Evolutionary conservation across 306 rosid species (phyloP).

Genomic region (Ormosia semicastrata): DNA sequence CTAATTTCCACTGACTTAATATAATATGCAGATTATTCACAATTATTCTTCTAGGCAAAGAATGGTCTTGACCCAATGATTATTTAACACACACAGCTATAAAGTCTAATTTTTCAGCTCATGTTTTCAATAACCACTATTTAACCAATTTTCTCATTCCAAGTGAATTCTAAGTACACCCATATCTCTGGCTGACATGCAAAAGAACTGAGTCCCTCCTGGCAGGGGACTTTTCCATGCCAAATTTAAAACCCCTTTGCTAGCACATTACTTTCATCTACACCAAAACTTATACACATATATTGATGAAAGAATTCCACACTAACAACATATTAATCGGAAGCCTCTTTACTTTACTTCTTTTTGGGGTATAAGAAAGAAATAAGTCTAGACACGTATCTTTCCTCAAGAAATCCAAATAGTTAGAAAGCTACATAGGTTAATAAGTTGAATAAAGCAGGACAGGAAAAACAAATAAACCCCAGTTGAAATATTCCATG

Average conservation of each 20-base stretch:
- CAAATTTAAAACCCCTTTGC: background rate
- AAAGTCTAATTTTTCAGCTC: background rate
- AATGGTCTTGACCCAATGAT: background rate
- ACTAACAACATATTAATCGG: background rate
- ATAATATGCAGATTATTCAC: conserved; percentile 7
- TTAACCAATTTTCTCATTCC: background rate
- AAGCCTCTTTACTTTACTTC: background rate
- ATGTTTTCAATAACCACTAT: background rate
- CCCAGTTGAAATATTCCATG: conserved; percentile 1
- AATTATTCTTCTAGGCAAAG: background rate
- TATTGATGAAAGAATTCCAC: background rate
- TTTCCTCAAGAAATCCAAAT: background rate
- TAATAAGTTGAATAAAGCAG: background rate
- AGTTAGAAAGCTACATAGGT: background rate
- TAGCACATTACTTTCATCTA: background rate
- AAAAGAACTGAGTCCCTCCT: background rate
- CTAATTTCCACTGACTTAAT: conserved; percentile 9
- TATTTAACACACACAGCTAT: background rate
- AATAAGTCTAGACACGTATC: background rate
- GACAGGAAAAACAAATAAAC: background rate
- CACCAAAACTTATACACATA: background rate
- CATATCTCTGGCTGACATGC: background rate
- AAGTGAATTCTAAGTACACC: background rate
- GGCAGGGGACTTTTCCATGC: background rate
- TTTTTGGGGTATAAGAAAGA: background rate